Base-by-base conservation (phyloP, 2,329 filamentous ascomycete genomes). In the Ceratocystis harringtonii region DNA sequence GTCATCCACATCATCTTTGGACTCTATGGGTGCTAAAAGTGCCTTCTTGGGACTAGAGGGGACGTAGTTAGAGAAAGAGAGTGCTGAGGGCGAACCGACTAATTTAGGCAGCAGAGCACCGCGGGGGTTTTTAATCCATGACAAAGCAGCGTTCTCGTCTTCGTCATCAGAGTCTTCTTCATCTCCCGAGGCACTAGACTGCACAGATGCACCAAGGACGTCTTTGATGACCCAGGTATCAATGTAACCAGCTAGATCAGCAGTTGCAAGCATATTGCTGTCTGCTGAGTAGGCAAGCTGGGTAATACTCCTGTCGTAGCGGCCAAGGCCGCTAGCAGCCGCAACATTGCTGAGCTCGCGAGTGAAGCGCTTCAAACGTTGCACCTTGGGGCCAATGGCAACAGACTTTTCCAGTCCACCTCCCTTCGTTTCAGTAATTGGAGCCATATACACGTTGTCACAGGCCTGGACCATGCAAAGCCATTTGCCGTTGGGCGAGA, bases 171-270 rank as follows among this genome's bases (percentile, higher is more conserved):
- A 73, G 60, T 72, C 71, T 66, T 70, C 71, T 68, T 76, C 73
- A 30, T 72, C 72, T 22, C 73, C 70, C 7, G 69, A 68, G 41
- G 74, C 72, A 64, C 76, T 72, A 65, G 72, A 69, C 62, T 70
- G 60, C 17, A 68, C 65, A 30, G 73, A 70, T 2, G 68, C 69
- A 7, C 73, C 72, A 32, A 71, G 73, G 45, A 75, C 73, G 65
- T 76, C 76, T 71, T 84, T 80, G 65, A 95, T 75, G 1, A 90
- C 77, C 89, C 92, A 99, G 19, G 87, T 90, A 72, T 97, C 92
- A 41, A 97, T 79, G 74, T 86, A 90, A 55, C 94, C 94, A 55
- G 88, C 86, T 63, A 96, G 76, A 73, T 96, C 92, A 61, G 87
- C 86, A 36, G 86, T 83, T 7, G 88, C 91, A 60, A 97, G 77